Evolutionary conservation across 352 stramenopile genomes (phyloP).

Genomic region (Sclerospora graminicola): DNA sequence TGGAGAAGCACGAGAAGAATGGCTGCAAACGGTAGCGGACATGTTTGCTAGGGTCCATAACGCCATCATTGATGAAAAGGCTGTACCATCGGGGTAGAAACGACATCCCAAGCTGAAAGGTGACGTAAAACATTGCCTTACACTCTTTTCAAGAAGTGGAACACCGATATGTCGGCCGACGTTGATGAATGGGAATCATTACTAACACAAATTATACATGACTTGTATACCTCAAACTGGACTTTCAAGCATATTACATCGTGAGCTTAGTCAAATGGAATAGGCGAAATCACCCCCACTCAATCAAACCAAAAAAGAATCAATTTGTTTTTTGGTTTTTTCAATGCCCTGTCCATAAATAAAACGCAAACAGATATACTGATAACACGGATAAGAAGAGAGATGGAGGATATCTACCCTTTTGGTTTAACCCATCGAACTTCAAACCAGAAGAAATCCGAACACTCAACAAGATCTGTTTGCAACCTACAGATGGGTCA

Average conservation of each 20-base stretch:
- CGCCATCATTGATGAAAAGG: neutral
- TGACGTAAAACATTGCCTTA: neutral
- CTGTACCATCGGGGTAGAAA: neutral
- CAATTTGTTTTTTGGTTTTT: too few species aligned
- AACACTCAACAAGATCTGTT: too few species aligned
- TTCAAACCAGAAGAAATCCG: too few species aligned
- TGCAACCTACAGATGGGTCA: too few species aligned
- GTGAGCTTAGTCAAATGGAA: neutral
- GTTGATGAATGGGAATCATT: neutral
- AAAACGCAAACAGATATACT: too few species aligned
- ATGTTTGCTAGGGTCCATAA: neutral
- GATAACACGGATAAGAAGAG: too few species aligned
- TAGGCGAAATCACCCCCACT: neutral
- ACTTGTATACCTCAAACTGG: neutral
- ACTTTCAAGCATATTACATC: slow-evolving; percentile 1
- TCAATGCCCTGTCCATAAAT: too few species aligned
- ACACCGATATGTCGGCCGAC: too few species aligned
- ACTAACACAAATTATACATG: neutral
- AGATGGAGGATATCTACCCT: too few species aligned
- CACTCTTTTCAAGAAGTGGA: too few species aligned
- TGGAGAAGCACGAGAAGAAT: neutral
- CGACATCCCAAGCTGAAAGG: neutral
- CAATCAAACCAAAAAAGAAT: too few species aligned
- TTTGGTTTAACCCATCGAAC: too few species aligned
- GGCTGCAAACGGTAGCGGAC: neutral